Evolutionary conservation across 257 asterid genomes (phyloP), one percentile per base, ranked within the genome.

Genomic region (Hygrophila difformis): DNA sequence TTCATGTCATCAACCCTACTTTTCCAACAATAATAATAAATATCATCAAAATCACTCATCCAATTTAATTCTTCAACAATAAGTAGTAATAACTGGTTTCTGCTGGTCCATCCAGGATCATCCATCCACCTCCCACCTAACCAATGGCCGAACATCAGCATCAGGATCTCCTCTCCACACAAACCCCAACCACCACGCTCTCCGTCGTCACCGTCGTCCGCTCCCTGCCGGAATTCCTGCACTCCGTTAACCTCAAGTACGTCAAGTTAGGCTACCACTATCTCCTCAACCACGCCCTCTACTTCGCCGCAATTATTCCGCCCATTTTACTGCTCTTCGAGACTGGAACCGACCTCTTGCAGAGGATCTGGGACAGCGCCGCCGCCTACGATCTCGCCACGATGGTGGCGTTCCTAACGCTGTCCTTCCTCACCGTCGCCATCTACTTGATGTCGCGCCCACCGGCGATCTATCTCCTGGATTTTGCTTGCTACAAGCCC

Each of bases 251-350:
- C 66, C 52, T 91, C 40, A 91, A 91, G 71, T 91, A 91, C 39
- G 99, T 86, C 49, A 86, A 75, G 60, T 18, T 91, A 10, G 99
- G 99, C 11, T 91, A 91, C 48, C 99, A 82, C 52, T 86, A 91
- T 55, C 57, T 91, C 60, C 69, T 91, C 28, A 82, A 60, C 22
- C 96, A 91, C 26, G 92, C 87, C 9, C 21, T 91, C 12, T 86
- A 79, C 33, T 59, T 91, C 19, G 93, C 88, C 2, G 74, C 86
- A 11, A n/a, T n/a, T 8, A 55, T 82, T 13, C 96, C 96, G 21
- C 51, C 76, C 59, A 26, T 85, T 63, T 60, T 91, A 52, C 39
- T 83, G 49, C 75, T 76, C 15, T 84, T 87, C 35, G 74, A 94
- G 44, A 87, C 81, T 12, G 95, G 93, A 12, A 72, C 75, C 35